A percentile compares a stretch with the other conserved stretches of the same genome.
phyloP scores from a whole-genome alignment of 495 filamentous ascomycete genomes.

The Xylaria flabelliformis region DNA sequence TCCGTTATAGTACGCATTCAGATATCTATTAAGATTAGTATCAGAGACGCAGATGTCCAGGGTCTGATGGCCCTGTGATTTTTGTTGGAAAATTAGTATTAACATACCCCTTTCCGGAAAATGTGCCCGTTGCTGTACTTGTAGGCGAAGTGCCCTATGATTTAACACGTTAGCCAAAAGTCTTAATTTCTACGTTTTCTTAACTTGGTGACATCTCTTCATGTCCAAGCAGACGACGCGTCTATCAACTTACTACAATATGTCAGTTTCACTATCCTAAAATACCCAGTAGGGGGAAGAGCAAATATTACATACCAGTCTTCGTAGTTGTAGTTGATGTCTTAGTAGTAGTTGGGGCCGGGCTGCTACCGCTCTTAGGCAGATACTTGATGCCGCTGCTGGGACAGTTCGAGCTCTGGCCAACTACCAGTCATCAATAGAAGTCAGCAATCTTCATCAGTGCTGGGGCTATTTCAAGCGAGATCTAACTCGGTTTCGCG shows the following conservation, averaged over 20 bases:
- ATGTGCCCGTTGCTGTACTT: slow-evolving; percentile 21
- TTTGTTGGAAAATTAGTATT: slow-evolving; percentile 29
- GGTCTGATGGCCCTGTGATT: not conserved
- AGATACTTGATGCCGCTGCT: slow-evolving; percentile 39
- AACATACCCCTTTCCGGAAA: slow-evolving; percentile 34
- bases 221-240: not conserved
- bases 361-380: slow-evolving; percentile 35
- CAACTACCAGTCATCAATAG: slow-evolving; percentile 48
- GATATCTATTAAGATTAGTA: slow-evolving; percentile 49
- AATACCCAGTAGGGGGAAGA: not conserved
- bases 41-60: not conserved
- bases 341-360: slow-evolving; percentile 8
- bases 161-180: not conserved
- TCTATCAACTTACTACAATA: slow-evolving; percentile 19
- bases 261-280: not conserved
- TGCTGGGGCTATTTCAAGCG: not conserved
- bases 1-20: slow-evolving; percentile 61
- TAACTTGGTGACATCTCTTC: not conserved
- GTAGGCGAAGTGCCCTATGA: slow-evolving; percentile 12
- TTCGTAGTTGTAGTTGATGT: not conserved
- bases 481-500: not conserved
- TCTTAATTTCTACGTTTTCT: not conserved
- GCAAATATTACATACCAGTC: slow-evolving; percentile 11
- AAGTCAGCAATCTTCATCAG: slow-evolving; percentile 4
- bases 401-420: slow-evolving; percentile 57